Base-by-base conservation (phyloP, 2,329 filamentous ascomycete species). In the Coniella vitis region DNA sequence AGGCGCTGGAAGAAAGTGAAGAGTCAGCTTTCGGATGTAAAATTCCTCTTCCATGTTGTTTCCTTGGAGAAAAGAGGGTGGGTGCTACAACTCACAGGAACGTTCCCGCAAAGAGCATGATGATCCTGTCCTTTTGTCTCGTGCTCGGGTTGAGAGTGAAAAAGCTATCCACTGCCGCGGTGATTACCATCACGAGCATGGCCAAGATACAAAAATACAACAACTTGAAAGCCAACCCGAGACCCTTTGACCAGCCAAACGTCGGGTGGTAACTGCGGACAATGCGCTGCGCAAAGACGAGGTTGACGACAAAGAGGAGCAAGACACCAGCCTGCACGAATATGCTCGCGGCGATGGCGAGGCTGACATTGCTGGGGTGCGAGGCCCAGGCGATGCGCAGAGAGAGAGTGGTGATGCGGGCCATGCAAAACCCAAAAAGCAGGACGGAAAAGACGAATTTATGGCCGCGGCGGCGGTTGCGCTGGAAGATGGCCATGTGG, bases 231-330 rank as follows among this genome's bases (percentile, higher is more conserved):
- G 65, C 48, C 17, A 70, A 55, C 2, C 70, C 71, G 20, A 79
- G 70, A 2, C 66, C 57, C 20, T 66, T 71, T 54, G 78, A 74
- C 87, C 87, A 91, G 50, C 87, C 88, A 29, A 88, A 62, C 2
- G 63, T 61, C 0, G 87, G 87, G 59, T 90, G 86, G 39, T 80
- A 78, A 4, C 85, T 84, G 47, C 89, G 78, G 16, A 93, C 65
- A 21, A 95, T 74, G 39, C 89, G 81, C 65, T 89, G 86, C 0
- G 83, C 68, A 61, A 90, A 87, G 59, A 93, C 69, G 37, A 94
- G 67, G 67, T 95, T 93, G 65, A 89, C 70, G 58, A 91, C 68
- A 65, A 87, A 91, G 21, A 94, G 69, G 7, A 94, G 65, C 31
- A 94, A 63, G 14, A 90, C 81, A 37, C 87, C 88, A 0, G 85